Conservation (phyloP, 257 asterid species). For the Perilla frutescens region DNA sequence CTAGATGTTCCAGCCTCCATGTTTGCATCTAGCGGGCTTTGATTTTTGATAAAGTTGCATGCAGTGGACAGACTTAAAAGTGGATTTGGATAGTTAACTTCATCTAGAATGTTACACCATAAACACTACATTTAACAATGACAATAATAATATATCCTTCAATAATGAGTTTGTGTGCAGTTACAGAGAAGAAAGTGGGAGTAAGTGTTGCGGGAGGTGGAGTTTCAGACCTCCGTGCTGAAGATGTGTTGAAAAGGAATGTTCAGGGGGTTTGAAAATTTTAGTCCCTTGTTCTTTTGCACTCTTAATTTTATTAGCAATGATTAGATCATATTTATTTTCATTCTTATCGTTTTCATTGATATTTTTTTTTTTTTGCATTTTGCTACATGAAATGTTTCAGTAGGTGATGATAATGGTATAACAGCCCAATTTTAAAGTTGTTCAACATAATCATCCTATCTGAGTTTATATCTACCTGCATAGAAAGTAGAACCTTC, state of each 20-base stretch:
- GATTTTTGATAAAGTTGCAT: not conserved
- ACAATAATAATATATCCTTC: not conserved
- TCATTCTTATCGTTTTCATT: constrained; percentile 5
- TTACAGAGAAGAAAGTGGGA: not conserved
- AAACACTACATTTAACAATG: not conserved
- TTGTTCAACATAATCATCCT: not conserved
- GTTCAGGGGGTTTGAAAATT: not conserved
- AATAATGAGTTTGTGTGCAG: not conserved
- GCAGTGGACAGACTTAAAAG: not conserved
- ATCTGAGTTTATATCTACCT: constrained; percentile 51
- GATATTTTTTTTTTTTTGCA: not conserved
- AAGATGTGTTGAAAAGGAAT: not conserved
- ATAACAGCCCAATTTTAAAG: not conserved
- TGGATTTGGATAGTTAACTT: not conserved
- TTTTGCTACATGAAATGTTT: not conserved
- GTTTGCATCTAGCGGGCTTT: not conserved
- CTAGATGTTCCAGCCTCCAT: not conserved
- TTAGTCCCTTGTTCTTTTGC: not conserved
- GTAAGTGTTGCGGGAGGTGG: not conserved
- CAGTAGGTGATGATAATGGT: not conserved
- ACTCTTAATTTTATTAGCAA: constrained; percentile 4
- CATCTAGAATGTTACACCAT: not conserved
- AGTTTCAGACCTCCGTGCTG: not conserved
- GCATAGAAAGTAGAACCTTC: constrained; percentile 92
- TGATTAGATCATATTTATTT: not conserved